Base-by-base conservation (phyloP, 1,139 yeast genomes). In the Zhuliangozyma blackwelliae region DNA sequence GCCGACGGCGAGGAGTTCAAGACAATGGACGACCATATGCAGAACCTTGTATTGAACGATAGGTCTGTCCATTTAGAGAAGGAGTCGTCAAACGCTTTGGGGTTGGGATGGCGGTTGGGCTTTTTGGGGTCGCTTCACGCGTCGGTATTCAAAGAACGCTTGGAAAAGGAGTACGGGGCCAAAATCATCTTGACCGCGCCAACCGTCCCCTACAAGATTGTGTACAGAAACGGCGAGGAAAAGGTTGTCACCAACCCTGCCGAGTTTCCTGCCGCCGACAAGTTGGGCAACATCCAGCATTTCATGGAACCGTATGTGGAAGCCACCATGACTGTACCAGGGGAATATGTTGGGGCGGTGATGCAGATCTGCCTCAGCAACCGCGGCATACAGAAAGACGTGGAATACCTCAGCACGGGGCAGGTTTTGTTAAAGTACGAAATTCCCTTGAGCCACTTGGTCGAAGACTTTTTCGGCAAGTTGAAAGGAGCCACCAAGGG, bases 71-170 rank as follows among this genome's bases (percentile, higher is more conserved):
- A 92, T 0, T 68, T 92, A 36, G 90, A 86, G 50, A 80, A 90
- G 51, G 97, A 92, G 51, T 86, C 96, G 0, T 89, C 97, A 0
- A 86, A 82, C 52, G 98, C 98, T 0, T 68, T 92, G 41, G 98
- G 98, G 0, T 90, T 90, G 51, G 98, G 98, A 25, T 92, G 98
- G 98, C 77, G 97, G 56, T 65, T 92, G 28, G 98, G 98, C 1
- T 92, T 92, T 54, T 65, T 92, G 33, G 98, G 98, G 0, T 88
- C 97, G 0, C 63, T 92, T 27, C 98, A 92, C 66, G 97, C 97
- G 0, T 82, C 95, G 13, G 97, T 92, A 2, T 92, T 92, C 60
- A 83, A 86, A 48, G 97, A 92, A 51, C 66, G 98, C 36, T 67
- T 92, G 40, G 95, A 89, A 49, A 86, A 84, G 45, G 98, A 92